Evolutionary conservation across 371 early-diverging fungal species (phyloP).

Genomic region (Capillidium rhysosporum): DNA sequence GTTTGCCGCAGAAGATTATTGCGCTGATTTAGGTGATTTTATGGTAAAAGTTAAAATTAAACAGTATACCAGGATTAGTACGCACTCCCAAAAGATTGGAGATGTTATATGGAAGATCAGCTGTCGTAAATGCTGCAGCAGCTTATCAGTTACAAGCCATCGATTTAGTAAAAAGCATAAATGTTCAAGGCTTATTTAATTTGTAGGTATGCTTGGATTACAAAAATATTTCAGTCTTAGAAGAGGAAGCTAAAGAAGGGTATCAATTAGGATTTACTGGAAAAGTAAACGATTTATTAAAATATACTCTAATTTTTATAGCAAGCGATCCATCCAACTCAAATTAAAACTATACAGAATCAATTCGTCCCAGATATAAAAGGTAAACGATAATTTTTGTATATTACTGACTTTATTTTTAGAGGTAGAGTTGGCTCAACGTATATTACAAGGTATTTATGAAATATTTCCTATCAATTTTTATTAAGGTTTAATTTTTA

Average conservation of each 20-base stretch:
- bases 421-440: constrained; percentile 13
- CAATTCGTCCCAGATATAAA: constrained; percentile 48
- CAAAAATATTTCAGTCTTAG: constrained; percentile 33
- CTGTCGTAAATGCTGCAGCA: constrained; percentile 55
- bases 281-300: constrained; percentile 30
- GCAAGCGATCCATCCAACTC: constrained; percentile 83
- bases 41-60: no score
- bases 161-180: constrained; percentile 47
- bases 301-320: no score
- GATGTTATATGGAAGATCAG: constrained; percentile 58
- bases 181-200: neutral
- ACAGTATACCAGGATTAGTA: constrained; percentile 25
- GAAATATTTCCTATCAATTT: neutral
- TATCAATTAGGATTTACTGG: constrained; percentile 83
- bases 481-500: neutral
- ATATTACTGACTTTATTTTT: neutral
- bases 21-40: constrained; percentile 45
- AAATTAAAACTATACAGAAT: constrained; percentile 60
- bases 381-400: no score
- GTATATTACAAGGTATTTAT: constrained; percentile 19
- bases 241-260: constrained; percentile 68
- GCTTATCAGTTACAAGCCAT: constrained; percentile 77
- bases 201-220: constrained; percentile 68
- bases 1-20: constrained; percentile 89
- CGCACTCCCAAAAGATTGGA: constrained; percentile 50